Evolutionary conservation across 2,329 filamentous ascomycete genomes (phyloP).

Genomic region (Fusarium scirpi): DNA sequence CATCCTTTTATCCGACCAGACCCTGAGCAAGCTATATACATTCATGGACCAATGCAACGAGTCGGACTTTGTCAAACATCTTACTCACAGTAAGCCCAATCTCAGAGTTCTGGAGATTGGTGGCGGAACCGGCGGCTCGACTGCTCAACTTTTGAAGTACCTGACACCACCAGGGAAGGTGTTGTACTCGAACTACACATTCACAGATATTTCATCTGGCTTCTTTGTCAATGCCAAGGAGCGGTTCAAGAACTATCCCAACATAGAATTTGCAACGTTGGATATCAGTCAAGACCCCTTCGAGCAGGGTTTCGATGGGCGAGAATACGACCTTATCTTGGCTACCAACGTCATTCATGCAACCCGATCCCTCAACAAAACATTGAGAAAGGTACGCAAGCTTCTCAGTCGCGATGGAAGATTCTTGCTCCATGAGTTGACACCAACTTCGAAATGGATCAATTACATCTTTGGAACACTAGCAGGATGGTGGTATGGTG

Average conservation of each 20-base stretch:
- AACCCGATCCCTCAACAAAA: not conserved
- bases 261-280: not conserved
- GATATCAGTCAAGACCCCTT: not conserved
- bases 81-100: conserved; percentile 5
- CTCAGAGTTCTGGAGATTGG: conserved; percentile 6
- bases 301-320: not conserved
- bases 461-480: conserved; percentile 11
- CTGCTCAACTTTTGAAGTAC: not conserved
- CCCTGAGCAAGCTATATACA: not conserved
- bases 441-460: not conserved
- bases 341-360: conserved; percentile 7
- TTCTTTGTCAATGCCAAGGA: conserved; percentile 1
- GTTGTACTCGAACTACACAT: conserved; percentile 2
- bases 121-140: conserved; percentile 4
- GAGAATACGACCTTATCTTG: conserved; percentile 1
- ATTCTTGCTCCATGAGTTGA: conserved; percentile 1
- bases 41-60: conserved; percentile 1
- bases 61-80: not conserved
- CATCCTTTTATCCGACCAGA: not conserved
- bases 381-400: conserved; percentile 1
- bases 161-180: not conserved
- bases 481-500: conserved; percentile 14
- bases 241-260: not conserved
- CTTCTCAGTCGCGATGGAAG: not conserved
- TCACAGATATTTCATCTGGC: not conserved